Base-by-base conservation (phyloP, 2,329 filamentous ascomycete species). In the Cladosporium velox region DNA sequence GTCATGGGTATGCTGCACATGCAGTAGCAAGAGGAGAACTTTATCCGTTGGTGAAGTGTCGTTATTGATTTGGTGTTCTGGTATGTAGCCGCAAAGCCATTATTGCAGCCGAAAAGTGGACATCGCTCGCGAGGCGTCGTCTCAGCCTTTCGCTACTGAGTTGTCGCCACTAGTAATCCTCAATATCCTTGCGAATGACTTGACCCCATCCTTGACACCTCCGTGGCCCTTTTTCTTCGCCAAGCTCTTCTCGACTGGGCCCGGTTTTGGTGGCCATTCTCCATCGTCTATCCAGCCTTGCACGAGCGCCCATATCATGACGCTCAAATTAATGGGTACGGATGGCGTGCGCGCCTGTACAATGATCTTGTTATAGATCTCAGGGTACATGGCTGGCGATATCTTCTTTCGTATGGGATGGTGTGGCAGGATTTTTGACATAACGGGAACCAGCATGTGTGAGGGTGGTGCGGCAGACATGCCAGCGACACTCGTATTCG, bases 261-360 rank as follows among this genome's bases (percentile, higher is more conserved):
- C 80, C 0, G 83, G 77, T 70, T 86, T 87, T 1, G 91, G 92
- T 4, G 94, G 93, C 94, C 94, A 98, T 77, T 97, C 92, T 18
- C 93, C 93, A 72, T 95, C 92, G 49, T 91, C 86, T 78, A 96
- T 96, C 94, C 94, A 97, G 52, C 94, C 94, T 32, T 90, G 85
- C 0, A 98, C 93, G 70, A 94, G 91, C 14, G 91, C 88, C 11
- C 88, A 86, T 26, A 91, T 87, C 81, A 97, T 89, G 72, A 96
- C 92, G 34, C 85, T 81, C 0, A 98, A 85, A 72, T 97, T 97
- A 74, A 97, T 90, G 3, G 94, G 94, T 18, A 96, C 91, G 1
- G 90, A 90, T 0, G 94, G 94, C 2, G 92, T 91, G 69, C 95
- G 86, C 44, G 85, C 86, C 73, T 94, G 89, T 0, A 93, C 77